Evolutionary conservation across 225 moss, liverwort and hornwort genomes (phyloP), one percentile per base, ranked within the genome.

Genomic region (Polytrichum formosum): DNA sequence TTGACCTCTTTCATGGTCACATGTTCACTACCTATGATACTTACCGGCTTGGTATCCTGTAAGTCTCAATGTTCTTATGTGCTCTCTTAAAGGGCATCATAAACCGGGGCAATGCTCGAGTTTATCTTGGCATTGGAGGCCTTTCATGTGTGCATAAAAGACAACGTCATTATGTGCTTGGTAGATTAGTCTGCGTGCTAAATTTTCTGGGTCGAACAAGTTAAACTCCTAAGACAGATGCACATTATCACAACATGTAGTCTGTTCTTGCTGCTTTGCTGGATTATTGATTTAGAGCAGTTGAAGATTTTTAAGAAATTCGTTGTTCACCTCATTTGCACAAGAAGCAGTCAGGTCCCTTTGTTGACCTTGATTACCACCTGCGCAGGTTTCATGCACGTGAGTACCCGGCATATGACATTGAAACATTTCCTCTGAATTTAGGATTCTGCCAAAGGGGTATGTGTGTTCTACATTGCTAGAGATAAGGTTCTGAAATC

Each of bases 1-100:
- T 87, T 65, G 98, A 98, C 72, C 92, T 98, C 21, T 98, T 94
- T 77, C 98, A 94, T 68, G 98, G 98, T 60, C 94, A 98, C 72
- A 90, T 94, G 87, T 98, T 98, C 73, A 92, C 88, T 26, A 79
- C 90, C 35, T 91, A 88, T 23, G 82, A 87, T 56, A 92, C 91
- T 28, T 84, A 88, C 59, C 82, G 94, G 74, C 88, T 98, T 64
- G 98, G 98, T 67, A 98, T 98, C 74, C 72, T 98, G 91, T 93
- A 72, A 91, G 92, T 87, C 56, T 46, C 46, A 46, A 46, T 16
- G 46, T 46, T 10, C 37, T 37, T 46, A 46, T 35, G 35, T 35
- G 35, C 8, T 35, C 35, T 35, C 35, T 35, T 35, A 35, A 9
- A 46, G 16, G 46, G 13, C 46, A 16, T 13, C 0, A 16, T 46